Percentiles rank a stretch among this genome's conserved stretches.
phyloP scores from a whole-genome alignment of 2,329 filamentous ascomycete species.

The Cytospora leucostoma region DNA sequence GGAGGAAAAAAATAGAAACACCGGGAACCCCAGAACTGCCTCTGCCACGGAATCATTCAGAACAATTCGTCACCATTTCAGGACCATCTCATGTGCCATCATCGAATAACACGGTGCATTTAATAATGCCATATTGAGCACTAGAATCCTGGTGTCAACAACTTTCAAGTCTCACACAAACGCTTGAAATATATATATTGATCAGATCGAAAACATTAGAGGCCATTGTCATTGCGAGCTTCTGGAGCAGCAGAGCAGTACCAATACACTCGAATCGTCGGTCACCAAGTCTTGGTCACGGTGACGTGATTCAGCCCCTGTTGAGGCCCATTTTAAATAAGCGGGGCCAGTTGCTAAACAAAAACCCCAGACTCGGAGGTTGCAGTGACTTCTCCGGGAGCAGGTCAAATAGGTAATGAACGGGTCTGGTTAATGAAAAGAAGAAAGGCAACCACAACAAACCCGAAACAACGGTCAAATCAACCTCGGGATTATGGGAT shows the following conservation, averaged over 20 bases:
- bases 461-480: too few species aligned
- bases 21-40: slow-evolving; percentile 10
- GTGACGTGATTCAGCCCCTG: slow-evolving; percentile 23
- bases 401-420: slow-evolving; percentile 1
- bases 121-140: background rate
- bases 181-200: too few species aligned
- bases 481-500: too few species aligned
- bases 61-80: too few species aligned
- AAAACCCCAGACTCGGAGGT: background rate
- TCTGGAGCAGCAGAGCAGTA: background rate
- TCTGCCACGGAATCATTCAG: slow-evolving; percentile 10
- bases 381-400: background rate
- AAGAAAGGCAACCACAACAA: too few species aligned
- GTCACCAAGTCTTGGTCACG: slow-evolving; percentile 1
- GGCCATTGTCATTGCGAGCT: background rate
- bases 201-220: too few species aligned
- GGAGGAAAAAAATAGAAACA: slow-evolving; percentile 19
- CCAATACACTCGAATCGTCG: slow-evolving; percentile 2
- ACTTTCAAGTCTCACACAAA: background rate
- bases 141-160: background rate
- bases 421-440: too few species aligned
- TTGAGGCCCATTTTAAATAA: slow-evolving; percentile 7
- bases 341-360: slow-evolving; percentile 1
- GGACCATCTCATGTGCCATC: background rate
- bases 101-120: background rate